Conservation (phyloP, 2,329 filamentous ascomycete genomes). For the Parascedosporium putredinis region DNA sequence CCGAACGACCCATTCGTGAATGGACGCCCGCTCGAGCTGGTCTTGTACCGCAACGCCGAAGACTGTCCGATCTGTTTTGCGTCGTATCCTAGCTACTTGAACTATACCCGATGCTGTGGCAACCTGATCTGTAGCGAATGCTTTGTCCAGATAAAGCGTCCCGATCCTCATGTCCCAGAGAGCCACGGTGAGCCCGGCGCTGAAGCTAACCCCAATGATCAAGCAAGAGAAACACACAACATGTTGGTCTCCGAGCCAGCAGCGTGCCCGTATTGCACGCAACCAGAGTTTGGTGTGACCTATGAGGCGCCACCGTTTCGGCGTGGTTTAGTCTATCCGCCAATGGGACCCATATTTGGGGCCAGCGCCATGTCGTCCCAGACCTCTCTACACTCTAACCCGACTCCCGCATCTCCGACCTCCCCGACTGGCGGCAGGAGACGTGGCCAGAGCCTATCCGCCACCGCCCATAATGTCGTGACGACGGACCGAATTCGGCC, state of each 20-base stretch:
- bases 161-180: conserved; percentile 82
- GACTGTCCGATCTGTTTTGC: conserved; percentile 97
- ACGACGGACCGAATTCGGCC: conserved; percentile 88
- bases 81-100: conserved; percentile 89
- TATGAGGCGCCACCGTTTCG: conserved; percentile 86
- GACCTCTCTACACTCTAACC: conserved; percentile 60
- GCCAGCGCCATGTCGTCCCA: conserved; percentile 76
- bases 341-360: conserved; percentile 33
- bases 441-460: conserved; percentile 57
- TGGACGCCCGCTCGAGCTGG: conserved; percentile 86
- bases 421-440: conserved; percentile 27
- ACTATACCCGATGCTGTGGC: conserved; percentile 89
- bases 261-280: conserved; percentile 88
- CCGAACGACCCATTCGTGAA: conserved; percentile 82
- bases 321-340: conserved; percentile 64
- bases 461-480: conserved; percentile 74
- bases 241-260: conserved; percentile 84
- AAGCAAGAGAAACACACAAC: conserved; percentile 17
- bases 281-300: conserved; percentile 91
- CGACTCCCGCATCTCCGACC: conserved; percentile 29
- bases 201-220: conserved; percentile 15
- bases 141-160: conserved; percentile 95
- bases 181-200: conserved; percentile 46
- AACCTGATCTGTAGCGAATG: conserved; percentile 97
- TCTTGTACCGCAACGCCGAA: conserved; percentile 78